A percentile compares a stretch with the other conserved stretches of the same genome.
Evolutionary conservation across 176 grass and related monocot genomes (phyloP).

Genomic region (Poa pratensis): DNA sequence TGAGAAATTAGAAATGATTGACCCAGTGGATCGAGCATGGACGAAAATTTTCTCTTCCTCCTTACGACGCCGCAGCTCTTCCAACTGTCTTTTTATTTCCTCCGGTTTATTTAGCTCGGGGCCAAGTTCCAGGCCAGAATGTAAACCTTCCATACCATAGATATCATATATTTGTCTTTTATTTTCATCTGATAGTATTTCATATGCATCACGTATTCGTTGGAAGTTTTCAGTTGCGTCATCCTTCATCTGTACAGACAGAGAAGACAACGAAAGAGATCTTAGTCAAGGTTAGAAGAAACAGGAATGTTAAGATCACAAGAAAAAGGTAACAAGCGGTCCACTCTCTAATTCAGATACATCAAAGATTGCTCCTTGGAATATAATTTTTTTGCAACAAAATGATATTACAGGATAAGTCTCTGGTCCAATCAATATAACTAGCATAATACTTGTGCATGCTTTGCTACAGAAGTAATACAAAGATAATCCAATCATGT

Average conservation of each 20-base stretch:
- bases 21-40: constrained; percentile 63
- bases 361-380: background rate
- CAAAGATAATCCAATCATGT: background rate
- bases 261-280: constrained; percentile 41
- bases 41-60: constrained; percentile 75
- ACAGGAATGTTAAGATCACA: background rate
- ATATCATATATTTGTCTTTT: constrained; percentile 99
- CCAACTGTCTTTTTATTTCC: constrained; percentile 90
- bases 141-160: constrained; percentile 98
- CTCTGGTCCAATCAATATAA: background rate
- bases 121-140: constrained; percentile 87
- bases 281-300: constrained; percentile 30
- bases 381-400: background rate
- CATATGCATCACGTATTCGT: constrained; percentile 88
- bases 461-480: background rate
- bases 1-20: constrained; percentile 70
- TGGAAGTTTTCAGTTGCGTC: constrained; percentile 95
- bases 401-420: background rate
- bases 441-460: background rate
- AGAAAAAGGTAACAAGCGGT: background rate
- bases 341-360: constrained; percentile 23
- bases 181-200: constrained; percentile 76
- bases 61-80: constrained; percentile 70
- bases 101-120: constrained; percentile 87
- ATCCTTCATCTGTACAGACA: constrained; percentile 85